Evolutionary conservation across 192 early-diverging fungal genomes (phyloP).

Genomic region (Coemansia sp.): DNA sequence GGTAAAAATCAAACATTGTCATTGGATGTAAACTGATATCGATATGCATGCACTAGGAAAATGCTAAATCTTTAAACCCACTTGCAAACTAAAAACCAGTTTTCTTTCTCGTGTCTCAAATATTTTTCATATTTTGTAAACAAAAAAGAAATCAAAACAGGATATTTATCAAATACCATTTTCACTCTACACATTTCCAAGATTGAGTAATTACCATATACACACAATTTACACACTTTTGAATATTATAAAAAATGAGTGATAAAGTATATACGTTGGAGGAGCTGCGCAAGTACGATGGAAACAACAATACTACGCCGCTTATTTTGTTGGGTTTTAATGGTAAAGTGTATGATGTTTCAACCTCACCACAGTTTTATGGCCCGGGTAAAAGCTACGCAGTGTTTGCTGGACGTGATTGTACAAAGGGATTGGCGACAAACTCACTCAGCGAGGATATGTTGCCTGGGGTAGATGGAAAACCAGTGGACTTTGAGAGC

Average conservation of each 20-base stretch:
- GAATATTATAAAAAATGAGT: conserved; percentile 10
- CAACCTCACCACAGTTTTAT: conserved; percentile 73
- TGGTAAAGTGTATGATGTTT: conserved; percentile 84
- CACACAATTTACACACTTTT: no score
- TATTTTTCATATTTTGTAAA: no score
- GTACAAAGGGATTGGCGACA: conserved; percentile 80
- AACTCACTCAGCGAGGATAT: conserved; percentile 74
- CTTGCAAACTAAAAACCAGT: no score
- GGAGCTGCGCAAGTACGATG: conserved; percentile 13
- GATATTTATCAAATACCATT: no score
- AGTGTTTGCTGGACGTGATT: conserved; percentile 89
- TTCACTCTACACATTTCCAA: neutral
- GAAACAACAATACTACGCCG: conserved; percentile 5
- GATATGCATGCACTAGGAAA: no score
- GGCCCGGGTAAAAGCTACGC: conserved; percentile 78
- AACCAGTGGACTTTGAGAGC: conserved; percentile 69
- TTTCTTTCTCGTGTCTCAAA: no score
- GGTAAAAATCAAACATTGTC: no score
- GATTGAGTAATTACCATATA: neutral
- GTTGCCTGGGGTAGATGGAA: conserved; percentile 52
- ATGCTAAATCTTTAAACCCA: no score
- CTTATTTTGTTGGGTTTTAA: conserved; percentile 73
- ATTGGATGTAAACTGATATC: no score
- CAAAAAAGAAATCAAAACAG: no score
- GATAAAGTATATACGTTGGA: conserved; percentile 13